These are phyloP conservation scores for Kregervanrija pseudodelftensis DNA, from an alignment of 805 yeast genomes.

Conservation along the genomic window DNA sequence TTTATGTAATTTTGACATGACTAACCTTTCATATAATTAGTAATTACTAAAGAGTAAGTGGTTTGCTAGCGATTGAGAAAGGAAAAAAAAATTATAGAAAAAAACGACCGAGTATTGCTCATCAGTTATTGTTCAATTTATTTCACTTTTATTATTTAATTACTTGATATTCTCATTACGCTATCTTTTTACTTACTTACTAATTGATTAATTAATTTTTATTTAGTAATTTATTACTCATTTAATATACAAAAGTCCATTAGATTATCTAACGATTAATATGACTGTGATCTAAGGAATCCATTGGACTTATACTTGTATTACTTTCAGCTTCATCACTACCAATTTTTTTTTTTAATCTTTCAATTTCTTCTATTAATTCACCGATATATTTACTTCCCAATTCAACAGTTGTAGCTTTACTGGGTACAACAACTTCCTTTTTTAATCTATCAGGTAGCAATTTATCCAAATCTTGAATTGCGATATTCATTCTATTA, in stretches of 20 bases:
- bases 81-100: too few relatives aligned
- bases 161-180: too few relatives aligned
- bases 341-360: constrained; percentile 22
- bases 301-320: constrained; percentile 17
- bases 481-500: constrained; percentile 84
- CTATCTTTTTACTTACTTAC: too few relatives aligned
- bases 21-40: too few relatives aligned
- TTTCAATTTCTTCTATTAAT: constrained; percentile 32
- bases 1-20: constrained; percentile 10
- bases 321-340: too few relatives aligned
- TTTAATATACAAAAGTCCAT: too few relatives aligned
- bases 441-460: constrained; percentile 55
- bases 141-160: too few relatives aligned
- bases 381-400: constrained; percentile 64
- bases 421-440: constrained; percentile 67
- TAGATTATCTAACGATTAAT: too few relatives aligned
- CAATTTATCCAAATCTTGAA: constrained; percentile 61
- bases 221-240: too few relatives aligned
- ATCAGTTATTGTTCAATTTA: too few relatives aligned
- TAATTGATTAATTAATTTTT: too few relatives aligned
- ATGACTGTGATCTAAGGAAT: constrained; percentile 5
- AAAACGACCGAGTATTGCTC: too few relatives aligned
- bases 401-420: constrained; percentile 92
- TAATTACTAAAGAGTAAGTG: neutral
- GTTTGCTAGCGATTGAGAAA: neutral